Percentiles rank a stretch among this genome's conserved stretches.
Evolutionary conservation across 345 rosid species (phyloP).

Genomic region (Aquilaria sinensis): DNA sequence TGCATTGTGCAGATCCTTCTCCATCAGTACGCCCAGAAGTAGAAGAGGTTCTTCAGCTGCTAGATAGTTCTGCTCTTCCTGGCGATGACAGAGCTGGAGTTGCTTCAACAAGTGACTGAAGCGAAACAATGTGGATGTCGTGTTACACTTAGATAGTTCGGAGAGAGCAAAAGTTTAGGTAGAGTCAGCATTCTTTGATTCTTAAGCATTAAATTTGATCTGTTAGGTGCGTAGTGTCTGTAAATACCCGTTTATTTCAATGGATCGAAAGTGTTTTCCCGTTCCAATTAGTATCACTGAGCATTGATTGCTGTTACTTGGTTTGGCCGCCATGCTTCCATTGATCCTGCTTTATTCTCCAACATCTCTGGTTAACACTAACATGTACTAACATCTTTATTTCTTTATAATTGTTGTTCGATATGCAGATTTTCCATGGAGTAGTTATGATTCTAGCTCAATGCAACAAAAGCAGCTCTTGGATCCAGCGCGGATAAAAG

Average conservation of each 20-base stretch:
- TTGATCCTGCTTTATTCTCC: neutral
- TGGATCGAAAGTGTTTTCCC: neutral
- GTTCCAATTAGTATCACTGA: too few relatives aligned
- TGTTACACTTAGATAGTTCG: neutral
- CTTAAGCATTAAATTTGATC: slow-evolving; percentile 12
- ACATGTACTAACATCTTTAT: too few relatives aligned
- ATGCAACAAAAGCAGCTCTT: too few relatives aligned
- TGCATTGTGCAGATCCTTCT: slow-evolving; percentile 80
- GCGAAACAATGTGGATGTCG: slow-evolving; percentile 7
- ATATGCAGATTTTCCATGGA: too few relatives aligned
- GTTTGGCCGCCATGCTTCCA: too few relatives aligned
- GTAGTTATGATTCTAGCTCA: too few relatives aligned
- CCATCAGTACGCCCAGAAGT: slow-evolving; percentile 71
- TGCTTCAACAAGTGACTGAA: slow-evolving; percentile 32
- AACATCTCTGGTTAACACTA: too few relatives aligned
- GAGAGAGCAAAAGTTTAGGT: neutral
- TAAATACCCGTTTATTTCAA: slow-evolving; percentile 25
- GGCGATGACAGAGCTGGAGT: slow-evolving; percentile 36
- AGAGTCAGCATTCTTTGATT: slow-evolving; percentile 36
- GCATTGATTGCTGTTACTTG: too few relatives aligned
- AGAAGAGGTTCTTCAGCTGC: slow-evolving; percentile 51
- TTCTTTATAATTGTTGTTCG: too few relatives aligned
- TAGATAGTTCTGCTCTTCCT: slow-evolving; percentile 27
- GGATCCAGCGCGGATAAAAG: too few relatives aligned
- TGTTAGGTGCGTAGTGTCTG: slow-evolving; percentile 14